phyloP scores from a whole-genome alignment of 495 filamentous ascomycete genomes.

The Penicillium dipodomyicola region DNA sequence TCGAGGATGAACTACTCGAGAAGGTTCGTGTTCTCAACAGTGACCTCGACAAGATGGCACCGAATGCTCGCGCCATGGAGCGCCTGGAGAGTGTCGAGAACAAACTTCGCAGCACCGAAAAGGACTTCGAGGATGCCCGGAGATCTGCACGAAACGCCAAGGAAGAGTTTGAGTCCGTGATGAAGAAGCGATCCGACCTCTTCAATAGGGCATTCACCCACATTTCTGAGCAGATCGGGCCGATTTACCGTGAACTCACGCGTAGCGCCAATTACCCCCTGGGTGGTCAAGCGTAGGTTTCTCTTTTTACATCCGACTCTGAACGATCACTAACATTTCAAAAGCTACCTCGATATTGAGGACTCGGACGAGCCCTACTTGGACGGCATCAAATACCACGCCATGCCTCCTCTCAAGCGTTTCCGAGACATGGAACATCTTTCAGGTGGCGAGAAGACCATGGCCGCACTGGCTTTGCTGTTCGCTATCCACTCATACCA shows the following conservation, averaged over 20 bases:
- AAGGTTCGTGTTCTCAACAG: slow-evolving; percentile 68
- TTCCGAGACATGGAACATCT: slow-evolving; percentile 99
- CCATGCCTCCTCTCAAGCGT: slow-evolving; percentile 96
- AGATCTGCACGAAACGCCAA: slow-evolving; percentile 68
- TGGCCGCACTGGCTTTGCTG: slow-evolving; percentile 91
- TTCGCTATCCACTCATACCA: slow-evolving; percentile 96
- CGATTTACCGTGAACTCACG: slow-evolving; percentile 93
- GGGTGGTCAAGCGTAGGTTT: slow-evolving; percentile 77
- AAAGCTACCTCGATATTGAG: slow-evolving; percentile 82
- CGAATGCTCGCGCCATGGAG: slow-evolving; percentile 93
- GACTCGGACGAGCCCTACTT: slow-evolving; percentile 90
- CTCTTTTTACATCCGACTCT: background rate
- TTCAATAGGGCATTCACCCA: slow-evolving; percentile 95
- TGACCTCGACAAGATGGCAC: slow-evolving; percentile 88
- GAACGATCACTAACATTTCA: slow-evolving; percentile 3
- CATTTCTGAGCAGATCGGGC: slow-evolving; percentile 89
- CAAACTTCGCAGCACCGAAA: slow-evolving; percentile 79
- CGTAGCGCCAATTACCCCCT: slow-evolving; percentile 78
- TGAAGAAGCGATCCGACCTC: slow-evolving; percentile 77
- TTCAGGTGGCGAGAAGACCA: slow-evolving; percentile 97
- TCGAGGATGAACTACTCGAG: slow-evolving; percentile 77
- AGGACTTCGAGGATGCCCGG: slow-evolving; percentile 83
- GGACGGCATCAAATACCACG: slow-evolving; percentile 93
- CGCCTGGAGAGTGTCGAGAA: slow-evolving; percentile 82
- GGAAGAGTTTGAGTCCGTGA: slow-evolving; percentile 77